Percentiles rank a stretch among this genome's conserved stretches.
Evolutionary conservation across 2,329 filamentous ascomycete species (phyloP).

Genomic region (Sporothrix euskadiensis): DNA sequence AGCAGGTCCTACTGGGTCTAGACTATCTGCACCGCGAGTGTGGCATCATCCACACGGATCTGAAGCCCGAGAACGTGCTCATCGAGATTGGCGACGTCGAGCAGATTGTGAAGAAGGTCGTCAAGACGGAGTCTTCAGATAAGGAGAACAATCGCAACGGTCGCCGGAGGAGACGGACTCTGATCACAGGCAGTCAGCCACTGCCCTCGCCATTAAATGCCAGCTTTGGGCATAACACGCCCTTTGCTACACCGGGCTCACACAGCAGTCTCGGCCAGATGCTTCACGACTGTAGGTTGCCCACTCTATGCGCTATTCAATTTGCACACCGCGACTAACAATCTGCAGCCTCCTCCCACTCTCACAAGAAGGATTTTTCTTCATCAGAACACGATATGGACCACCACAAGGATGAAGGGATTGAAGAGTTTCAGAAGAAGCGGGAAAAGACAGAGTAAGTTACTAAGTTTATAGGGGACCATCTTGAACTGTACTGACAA

Average conservation of each 20-base stretch:
- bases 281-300: constrained; percentile 61
- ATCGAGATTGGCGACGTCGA: constrained; percentile 99
- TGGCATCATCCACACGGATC: constrained; percentile 96
- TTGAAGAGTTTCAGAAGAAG: constrained; percentile 69
- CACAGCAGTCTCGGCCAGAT: constrained; percentile 81
- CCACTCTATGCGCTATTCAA: background rate
- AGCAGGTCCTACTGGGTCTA: constrained; percentile 91
- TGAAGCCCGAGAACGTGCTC: constrained; percentile 96
- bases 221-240: constrained; percentile 78
- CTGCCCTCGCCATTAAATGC: constrained; percentile 92
- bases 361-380: constrained; percentile 7
- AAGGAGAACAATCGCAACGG: constrained; percentile 94
- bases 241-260: constrained; percentile 63
- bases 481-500: background rate
- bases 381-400: constrained; percentile 45
- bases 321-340: background rate
- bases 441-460: constrained; percentile 91
- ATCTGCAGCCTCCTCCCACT: constrained; percentile 12
- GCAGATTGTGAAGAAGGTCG: constrained; percentile 94
- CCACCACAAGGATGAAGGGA: constrained; percentile 42
- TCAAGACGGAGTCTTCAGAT: constrained; percentile 73
- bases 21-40: constrained; percentile 98
- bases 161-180: constrained; percentile 80
- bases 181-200: constrained; percentile 96
- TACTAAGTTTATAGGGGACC: background rate